These are phyloP conservation scores for Mollisia scopiformis DNA, from an alignment of 2,329 filamentous ascomycete species.

Conservation along the genomic window DNA sequence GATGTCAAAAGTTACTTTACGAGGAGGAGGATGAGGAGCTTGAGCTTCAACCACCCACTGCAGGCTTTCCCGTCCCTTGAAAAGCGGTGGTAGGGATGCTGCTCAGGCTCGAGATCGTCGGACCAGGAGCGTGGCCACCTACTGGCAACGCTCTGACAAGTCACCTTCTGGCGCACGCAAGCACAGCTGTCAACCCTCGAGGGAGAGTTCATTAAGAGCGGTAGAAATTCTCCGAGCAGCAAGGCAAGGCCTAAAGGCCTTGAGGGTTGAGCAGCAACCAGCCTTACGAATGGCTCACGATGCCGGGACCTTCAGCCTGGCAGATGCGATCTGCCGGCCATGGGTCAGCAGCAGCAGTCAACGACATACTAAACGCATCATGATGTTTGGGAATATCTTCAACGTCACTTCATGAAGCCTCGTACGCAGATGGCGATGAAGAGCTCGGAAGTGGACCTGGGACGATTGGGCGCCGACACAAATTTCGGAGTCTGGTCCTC, in stretches of 20 bases:
- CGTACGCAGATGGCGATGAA: constrained; percentile 1
- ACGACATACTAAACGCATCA: constrained; percentile 11
- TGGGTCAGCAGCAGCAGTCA: constrained; percentile 28
- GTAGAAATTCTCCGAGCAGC: constrained; percentile 32
- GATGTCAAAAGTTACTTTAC: too few species aligned
- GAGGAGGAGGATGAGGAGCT: too few species aligned
- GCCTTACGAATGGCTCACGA: constrained; percentile 35
- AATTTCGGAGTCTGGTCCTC: constrained; percentile 15
- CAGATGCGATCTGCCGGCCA: constrained; percentile 31
- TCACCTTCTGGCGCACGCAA: constrained; percentile 23
- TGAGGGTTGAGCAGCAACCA: constrained; percentile 27
- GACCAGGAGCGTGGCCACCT: constrained; percentile 26
- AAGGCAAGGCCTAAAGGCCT: constrained; percentile 25
- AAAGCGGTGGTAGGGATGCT: constrained; percentile 9
- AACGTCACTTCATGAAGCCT: constrained; percentile 8
- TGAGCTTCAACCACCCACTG: neutral
- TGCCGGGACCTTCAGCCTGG: constrained; percentile 26
- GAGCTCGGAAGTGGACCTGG: neutral
- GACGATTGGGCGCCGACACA: neutral
- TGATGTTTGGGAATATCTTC: constrained; percentile 1
- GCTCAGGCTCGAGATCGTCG: constrained; percentile 25
- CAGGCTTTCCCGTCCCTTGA: constrained; percentile 1
- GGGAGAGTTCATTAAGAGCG: constrained; percentile 16
- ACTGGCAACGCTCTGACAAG: constrained; percentile 22
- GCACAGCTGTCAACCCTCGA: constrained; percentile 26